Base-by-base conservation (phyloP, 257 asterid genomes). In the Solanum phureja region DNA sequence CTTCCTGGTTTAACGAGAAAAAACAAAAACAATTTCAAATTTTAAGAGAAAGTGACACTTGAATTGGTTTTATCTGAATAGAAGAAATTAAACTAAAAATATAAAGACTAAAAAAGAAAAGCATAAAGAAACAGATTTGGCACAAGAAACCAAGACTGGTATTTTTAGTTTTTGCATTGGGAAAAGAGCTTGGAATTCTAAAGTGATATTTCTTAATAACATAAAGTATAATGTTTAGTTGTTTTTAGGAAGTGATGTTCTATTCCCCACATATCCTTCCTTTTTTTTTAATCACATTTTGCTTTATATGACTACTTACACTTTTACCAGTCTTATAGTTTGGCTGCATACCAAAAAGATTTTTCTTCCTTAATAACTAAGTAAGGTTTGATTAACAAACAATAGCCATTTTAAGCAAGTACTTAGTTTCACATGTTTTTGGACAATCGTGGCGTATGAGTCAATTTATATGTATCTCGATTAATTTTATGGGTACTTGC, bases 111-210 rank as follows among this genome's bases (percentile, higher is more conserved):
- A 40, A 88, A 90, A 91, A 81, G 89, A 91, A 91, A 91, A 90
- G 91, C 90, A 92, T 86, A 94, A 93, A 93, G 94, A 92, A 87
- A 87, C 91, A 88, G 71, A 92, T 83, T 89, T 89, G 92, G 94
- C 94, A 93, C 95, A 93, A 90, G 89, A 94, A 93, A 90, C 95
- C 93, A 94, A 27, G 96, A 88, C 71, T 90, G 86, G 86, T 83
- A 87, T 93, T 93, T 72, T 89, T 88, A 77, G 84, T 73, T 88
- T 52, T 91, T 93, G 95, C 96, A 93, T 94, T 85, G 99, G 88
- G 62, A 93, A 91, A 74, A 49, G 98, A 92, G 98, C 96, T 94
- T 95, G 95, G 96, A 94, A 93, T 95, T 92, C 98, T 87, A 94
- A 94, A 94, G 96, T 92, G 92, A 94, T 92, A 90, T 93, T 88